Evolutionary conservation across 805 yeast species (phyloP).

Genomic region (Kodamaea hsintzibuensis): DNA sequence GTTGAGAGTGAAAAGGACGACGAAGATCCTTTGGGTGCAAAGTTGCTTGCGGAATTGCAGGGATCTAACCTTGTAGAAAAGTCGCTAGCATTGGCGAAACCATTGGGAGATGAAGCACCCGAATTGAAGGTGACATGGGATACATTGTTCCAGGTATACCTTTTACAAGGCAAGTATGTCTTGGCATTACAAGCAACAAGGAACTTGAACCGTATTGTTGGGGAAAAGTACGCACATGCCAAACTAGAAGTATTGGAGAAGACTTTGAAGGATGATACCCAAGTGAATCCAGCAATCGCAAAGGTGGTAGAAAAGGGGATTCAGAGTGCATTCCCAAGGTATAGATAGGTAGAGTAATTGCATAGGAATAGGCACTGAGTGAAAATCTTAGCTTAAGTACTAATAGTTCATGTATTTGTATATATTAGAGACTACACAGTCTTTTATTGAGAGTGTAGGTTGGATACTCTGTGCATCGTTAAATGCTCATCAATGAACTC

Average conservation of each 20-base stretch:
- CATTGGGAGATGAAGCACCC: conserved; percentile 45
- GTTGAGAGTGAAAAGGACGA: conserved; percentile 50
- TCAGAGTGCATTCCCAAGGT: conserved; percentile 34
- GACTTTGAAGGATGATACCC: conserved; percentile 29
- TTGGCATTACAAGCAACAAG: conserved; percentile 47
- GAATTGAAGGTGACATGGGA: conserved; percentile 42
- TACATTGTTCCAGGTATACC: conserved; percentile 40
- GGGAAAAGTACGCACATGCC: conserved; percentile 9
- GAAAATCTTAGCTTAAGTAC: neutral
- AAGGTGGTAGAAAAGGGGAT: conserved; percentile 43
- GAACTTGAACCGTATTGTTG: conserved; percentile 39
- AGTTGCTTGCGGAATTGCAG: conserved; percentile 31
- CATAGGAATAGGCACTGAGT: neutral
- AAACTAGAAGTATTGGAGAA: conserved; percentile 15
- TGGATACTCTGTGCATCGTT: too few species aligned
- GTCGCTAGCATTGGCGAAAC: conserved; percentile 43
- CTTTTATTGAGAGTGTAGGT: neutral
- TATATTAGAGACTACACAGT: neutral
- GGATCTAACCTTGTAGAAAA: conserved; percentile 42
- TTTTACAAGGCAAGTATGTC: conserved; percentile 45
- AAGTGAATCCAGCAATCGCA: conserved; percentile 45
- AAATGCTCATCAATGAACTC: too few species aligned
- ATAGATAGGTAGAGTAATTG: neutral
- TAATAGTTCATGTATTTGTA: neutral
- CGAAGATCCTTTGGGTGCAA: conserved; percentile 60